A percentile compares a stretch with the other conserved stretches of the same genome.
These are phyloP conservation scores for Russula vinacea DNA, from an alignment of 768 basidiomycete species.

Conservation along the genomic window DNA sequence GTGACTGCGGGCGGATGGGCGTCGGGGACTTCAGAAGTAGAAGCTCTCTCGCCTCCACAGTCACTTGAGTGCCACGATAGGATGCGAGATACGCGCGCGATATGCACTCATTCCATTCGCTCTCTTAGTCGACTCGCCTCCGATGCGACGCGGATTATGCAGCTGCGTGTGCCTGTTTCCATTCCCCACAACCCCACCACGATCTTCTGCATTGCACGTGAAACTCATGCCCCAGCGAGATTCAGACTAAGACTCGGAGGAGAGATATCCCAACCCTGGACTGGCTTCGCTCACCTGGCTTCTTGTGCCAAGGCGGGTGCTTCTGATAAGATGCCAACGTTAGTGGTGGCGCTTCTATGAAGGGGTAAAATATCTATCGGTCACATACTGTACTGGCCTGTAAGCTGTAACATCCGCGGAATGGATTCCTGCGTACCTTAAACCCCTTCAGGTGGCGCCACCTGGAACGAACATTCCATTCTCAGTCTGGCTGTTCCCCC, in stretches of 20 bases:
- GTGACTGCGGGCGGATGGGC: neutral
- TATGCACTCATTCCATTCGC: neutral
- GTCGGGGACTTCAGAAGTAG: neutral
- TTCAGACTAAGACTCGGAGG: neutral
- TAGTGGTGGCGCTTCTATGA: slow-evolving; percentile 2
- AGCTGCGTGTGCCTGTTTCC: neutral
- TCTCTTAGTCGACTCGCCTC: neutral
- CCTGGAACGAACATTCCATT: neutral
- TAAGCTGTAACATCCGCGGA: slow-evolving; percentile 1
- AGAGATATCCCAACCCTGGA: too few relatives aligned
- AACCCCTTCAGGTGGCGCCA: neutral
- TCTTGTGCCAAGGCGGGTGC: too few relatives aligned
- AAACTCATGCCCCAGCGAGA: neutral
- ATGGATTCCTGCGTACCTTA: slow-evolving; percentile 7
- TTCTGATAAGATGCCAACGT: neutral
- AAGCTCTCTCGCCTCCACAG: neutral
- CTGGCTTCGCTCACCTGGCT: too few relatives aligned
- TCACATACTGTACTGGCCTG: neutral
- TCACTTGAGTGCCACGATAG: slow-evolving; percentile 1
- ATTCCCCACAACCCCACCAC: neutral
- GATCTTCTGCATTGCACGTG: neutral
- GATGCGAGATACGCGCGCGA: neutral
- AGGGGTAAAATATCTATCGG: neutral
- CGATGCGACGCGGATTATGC: neutral
- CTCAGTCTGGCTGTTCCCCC: neutral